Base-by-base conservation (phyloP, 2,329 filamentous ascomycete genomes). In the Pseudogymnoascus sp. region DNA sequence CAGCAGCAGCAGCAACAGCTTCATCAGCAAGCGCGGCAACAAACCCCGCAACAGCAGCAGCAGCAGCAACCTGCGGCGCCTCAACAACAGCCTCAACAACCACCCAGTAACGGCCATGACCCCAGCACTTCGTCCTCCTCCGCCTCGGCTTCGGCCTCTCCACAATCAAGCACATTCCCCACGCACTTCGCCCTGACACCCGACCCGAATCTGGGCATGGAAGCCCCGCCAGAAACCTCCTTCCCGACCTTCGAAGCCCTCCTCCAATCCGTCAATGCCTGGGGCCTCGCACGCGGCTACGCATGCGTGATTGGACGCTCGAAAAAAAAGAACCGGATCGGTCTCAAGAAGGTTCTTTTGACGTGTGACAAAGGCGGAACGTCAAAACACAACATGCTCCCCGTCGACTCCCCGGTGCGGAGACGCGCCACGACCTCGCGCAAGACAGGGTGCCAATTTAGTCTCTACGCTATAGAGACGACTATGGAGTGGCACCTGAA, bases 381-480 rank as follows among this genome's bases (percentile, higher is more conserved):
- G n/a, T 85, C 77, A 64, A 82, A 84, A 1, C 84, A 87, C 71
- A 69, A 70, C 59, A 72, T 72, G 57, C 65, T 71, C 0, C 69
- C 69, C 0, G 70, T 69, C 18, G 71, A 72, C 60, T 67, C 71
- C 39, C 68, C 69, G 20, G 79, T 81, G 64, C 80, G 84, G 61
- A 87, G 87, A 71, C 78, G 83, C 20, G 85, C 84, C 69, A 87
- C 84, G 1, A 86, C 84, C 7, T 87, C 84, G n/a, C 78, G 84
- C 50, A 87, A 87, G 68, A 87, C 84, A 67, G 84, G 86, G 66
- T 87, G 84, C 64, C 82, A 83, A 30, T 87, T 87, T 70, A 84
- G 84, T n/a, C 86, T 87, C 71, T 87, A 87, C 65, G 84, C 84
- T 61, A 84, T 87, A 38, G 84, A 87, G 70, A 83, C 86, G 68